These are phyloP conservation scores for Epichloe hybrida DNA, from an alignment of 2,329 filamentous ascomycete genomes.

Conservation along the genomic window DNA sequence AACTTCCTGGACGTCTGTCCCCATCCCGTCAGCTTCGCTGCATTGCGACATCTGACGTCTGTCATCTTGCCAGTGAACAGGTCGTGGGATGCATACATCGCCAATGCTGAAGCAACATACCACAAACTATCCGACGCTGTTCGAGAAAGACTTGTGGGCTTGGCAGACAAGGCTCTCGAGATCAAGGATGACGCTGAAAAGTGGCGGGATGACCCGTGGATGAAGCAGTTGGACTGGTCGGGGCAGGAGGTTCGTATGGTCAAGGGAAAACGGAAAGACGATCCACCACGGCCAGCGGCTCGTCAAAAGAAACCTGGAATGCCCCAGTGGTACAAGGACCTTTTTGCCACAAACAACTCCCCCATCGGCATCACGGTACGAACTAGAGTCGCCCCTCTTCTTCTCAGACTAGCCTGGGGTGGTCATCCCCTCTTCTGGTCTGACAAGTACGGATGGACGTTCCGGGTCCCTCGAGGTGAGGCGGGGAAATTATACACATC, in stretches of 20 bases:
- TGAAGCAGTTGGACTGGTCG: constrained; percentile 89
- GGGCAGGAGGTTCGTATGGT: constrained; percentile 84
- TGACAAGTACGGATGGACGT: constrained; percentile 85
- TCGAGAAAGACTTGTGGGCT: constrained; percentile 54
- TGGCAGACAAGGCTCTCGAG: constrained; percentile 66
- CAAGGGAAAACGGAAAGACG: constrained; percentile 79
- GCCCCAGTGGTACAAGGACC: constrained; percentile 91
- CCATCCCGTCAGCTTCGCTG: constrained; percentile 93
- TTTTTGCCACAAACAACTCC: constrained; percentile 51
- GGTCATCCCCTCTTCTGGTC: constrained; percentile 86
- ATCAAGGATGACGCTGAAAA: constrained; percentile 55
- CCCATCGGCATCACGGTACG: constrained; percentile 72
- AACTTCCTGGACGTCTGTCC: constrained; percentile 82
- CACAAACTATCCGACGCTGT: constrained; percentile 64
- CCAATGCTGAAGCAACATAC: constrained; percentile 76
- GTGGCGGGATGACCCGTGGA: constrained; percentile 75
- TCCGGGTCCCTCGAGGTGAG: constrained; percentile 55
- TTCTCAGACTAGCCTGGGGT: constrained; percentile 80
- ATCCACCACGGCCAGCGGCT: constrained; percentile 62
- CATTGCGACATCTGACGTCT: constrained; percentile 80
- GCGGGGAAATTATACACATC: constrained; percentile 46
- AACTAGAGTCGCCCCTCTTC: constrained; percentile 72
- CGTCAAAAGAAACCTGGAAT: constrained; percentile 89
- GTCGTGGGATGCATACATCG: constrained; percentile 75
- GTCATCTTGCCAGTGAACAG: constrained; percentile 85